Conservation (phyloP, 2,329 filamentous ascomycete genomes). For the Claviceps sp. region DNA sequence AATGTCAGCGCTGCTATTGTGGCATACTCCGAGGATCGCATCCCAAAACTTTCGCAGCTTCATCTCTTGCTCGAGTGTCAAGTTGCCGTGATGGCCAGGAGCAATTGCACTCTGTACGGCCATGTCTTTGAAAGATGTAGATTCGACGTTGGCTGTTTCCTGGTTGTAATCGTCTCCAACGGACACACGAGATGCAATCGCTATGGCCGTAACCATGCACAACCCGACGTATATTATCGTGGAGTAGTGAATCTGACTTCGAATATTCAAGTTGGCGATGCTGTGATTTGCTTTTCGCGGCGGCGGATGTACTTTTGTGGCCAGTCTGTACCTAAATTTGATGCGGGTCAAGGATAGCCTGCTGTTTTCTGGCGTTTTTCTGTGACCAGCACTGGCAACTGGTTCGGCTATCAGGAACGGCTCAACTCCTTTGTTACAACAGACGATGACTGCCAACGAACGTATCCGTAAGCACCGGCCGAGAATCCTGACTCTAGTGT, state of each 20-base stretch:
- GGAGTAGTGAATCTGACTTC: background rate
- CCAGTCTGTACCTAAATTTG: background rate
- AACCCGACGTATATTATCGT: constrained; percentile 2
- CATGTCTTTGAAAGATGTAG: constrained; percentile 20
- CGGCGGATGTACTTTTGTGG: background rate
- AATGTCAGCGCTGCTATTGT: constrained; percentile 30
- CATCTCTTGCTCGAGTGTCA: constrained; percentile 79
- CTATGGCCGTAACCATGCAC: constrained; percentile 1
- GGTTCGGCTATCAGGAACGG: background rate
- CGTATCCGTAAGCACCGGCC: background rate
- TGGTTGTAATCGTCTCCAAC: background rate
- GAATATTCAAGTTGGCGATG: background rate
- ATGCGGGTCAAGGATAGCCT: background rate
- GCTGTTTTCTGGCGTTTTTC: background rate
- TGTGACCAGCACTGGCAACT: background rate
- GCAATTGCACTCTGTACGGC: constrained; percentile 24
- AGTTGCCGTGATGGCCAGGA: constrained; percentile 68
- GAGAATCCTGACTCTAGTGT: background rate
- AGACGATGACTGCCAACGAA: background rate
- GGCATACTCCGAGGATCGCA: constrained; percentile 61
- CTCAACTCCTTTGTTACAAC: background rate
- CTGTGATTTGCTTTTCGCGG: background rate
- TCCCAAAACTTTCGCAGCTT: constrained; percentile 84
- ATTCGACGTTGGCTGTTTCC: background rate
- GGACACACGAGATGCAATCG: constrained; percentile 3